phyloP scores from a whole-genome alignment of 2,329 filamentous ascomycete genomes.

The Neurospora sp. region DNA sequence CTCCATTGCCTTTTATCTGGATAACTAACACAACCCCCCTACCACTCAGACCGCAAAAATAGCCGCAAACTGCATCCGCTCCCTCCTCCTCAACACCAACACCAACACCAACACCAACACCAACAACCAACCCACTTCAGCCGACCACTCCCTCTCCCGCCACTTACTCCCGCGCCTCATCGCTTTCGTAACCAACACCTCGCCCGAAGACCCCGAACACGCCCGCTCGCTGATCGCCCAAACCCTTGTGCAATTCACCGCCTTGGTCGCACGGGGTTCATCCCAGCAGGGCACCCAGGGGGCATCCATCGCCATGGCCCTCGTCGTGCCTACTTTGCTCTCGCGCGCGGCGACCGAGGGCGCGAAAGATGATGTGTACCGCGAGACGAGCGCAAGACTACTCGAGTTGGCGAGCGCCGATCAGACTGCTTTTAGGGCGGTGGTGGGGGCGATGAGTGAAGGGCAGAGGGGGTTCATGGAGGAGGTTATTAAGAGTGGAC shows the following conservation, averaged over 20 bases:
- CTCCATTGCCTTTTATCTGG: not conserved
- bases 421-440: constrained; percentile 59
- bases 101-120: constrained; percentile 29
- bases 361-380: constrained; percentile 42
- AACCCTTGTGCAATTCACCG: constrained; percentile 64
- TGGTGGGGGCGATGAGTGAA: constrained; percentile 61
- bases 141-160: constrained; percentile 64
- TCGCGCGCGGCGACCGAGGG: constrained; percentile 56
- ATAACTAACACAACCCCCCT: constrained; percentile 1
- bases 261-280: constrained; percentile 34
- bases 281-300: no score
- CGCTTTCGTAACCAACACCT: constrained; percentile 59
- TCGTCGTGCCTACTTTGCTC: constrained; percentile 70
- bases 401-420: constrained; percentile 73
- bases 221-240: constrained; percentile 62
- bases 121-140: constrained; percentile 33
- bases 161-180: constrained; percentile 68
- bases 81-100: constrained; percentile 60
- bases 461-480: constrained; percentile 71
- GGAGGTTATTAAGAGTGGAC: constrained; percentile 60
- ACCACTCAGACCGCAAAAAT: constrained; percentile 64
- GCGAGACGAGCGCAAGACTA: constrained; percentile 65
- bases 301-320: constrained; percentile 49
- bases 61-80: constrained; percentile 80
- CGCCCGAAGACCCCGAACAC: constrained; percentile 69